A percentile compares a stretch with the other conserved stretches of the same genome.
Evolutionary conservation across 2,329 filamentous ascomycete species (phyloP).

Genomic region (Lojkania enalia): DNA sequence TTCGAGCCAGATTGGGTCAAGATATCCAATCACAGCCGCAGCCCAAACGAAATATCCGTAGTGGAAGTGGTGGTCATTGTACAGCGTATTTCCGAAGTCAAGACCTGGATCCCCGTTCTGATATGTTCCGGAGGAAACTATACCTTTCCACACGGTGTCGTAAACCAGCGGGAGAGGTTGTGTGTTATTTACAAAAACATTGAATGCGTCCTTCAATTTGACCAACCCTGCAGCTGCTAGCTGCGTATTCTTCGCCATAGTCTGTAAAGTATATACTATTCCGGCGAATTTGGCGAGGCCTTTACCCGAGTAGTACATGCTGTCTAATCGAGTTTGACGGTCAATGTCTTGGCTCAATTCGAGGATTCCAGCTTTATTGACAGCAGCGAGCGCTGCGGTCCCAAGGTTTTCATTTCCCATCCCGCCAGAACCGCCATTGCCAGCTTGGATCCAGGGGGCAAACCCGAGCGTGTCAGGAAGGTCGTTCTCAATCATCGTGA

Average conservation of each 20-base stretch:
- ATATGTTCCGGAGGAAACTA: conserved; percentile 79
- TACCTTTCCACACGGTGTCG: conserved; percentile 72
- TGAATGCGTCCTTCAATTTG: conserved; percentile 55
- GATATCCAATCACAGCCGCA: conserved; percentile 79
- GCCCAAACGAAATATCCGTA: conserved; percentile 88
- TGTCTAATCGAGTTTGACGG: conserved; percentile 74
- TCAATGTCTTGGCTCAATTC: conserved; percentile 79
- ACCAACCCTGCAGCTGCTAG: conserved; percentile 56
- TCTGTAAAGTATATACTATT: conserved; percentile 52
- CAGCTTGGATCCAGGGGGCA: conserved; percentile 70
- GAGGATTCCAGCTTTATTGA: conserved; percentile 64
- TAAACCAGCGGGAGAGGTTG: conserved; percentile 59
- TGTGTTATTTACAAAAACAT: conserved; percentile 52
- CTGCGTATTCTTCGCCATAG: conserved; percentile 63
- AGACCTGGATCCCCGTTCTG: conserved; percentile 63
- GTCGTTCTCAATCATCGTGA: conserved; percentile 71
- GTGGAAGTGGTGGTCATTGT: conserved; percentile 72
- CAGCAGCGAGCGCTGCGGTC: conserved; percentile 57
- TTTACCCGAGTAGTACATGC: conserved; percentile 88
- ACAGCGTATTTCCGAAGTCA: conserved; percentile 90
- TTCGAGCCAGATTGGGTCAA: conserved; percentile 75
- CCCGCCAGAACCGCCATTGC: conserved; percentile 42
- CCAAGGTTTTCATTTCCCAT: conserved; percentile 45
- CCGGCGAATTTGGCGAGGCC: conserved; percentile 51
- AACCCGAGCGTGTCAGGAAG: conserved; percentile 78